Base-by-base conservation (phyloP, 2,329 filamentous ascomycete species). In the Monosporascus sp. region DNA sequence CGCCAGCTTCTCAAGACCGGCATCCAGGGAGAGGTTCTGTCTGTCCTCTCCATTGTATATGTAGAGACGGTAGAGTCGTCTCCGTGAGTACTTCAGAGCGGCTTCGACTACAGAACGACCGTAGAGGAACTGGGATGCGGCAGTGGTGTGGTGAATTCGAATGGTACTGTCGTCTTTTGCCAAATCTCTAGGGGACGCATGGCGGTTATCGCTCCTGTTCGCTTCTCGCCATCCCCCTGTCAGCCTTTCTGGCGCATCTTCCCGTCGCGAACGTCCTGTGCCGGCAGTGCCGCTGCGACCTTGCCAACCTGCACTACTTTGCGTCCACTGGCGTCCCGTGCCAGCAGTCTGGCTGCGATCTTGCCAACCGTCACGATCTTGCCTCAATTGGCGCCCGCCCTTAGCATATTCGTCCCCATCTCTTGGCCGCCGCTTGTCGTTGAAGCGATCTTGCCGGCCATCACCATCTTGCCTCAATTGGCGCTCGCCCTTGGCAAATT, bases 91-190 rank as follows among this genome's bases (percentile, higher is more conserved):
- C 59, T 79, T 83, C 20, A 99, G 74, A 0, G 91, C 92, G 20
- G 92, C 88, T 57, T 88, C 79, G 22, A 97, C 90, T 2, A 89
- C 84, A 2, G 88, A 89, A 45, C 81, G 82, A 6, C 94, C 94
- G 66, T 96, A 97, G 2, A 99, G 76, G 62, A 97, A 97, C 56
- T 96, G 88, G 0, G 92, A 96, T 5, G 90, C 89, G 0, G 93
- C 88, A 1, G 90, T 95, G 0, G 89, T 90, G 65, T 93, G 65
- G 44, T 58, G 62, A n/a, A 69, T 58, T 7, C 66, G 65, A 25
- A 83, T 47, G 71, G 70, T 52, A 66, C 58, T 48, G 62, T 68
- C 27, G 64, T 54, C 52, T 56, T 60, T 54, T 5, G 44, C 25
- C 9, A 31, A 17, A 20, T 8, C 45, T 43, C 31, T 53, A n/a